Conservation (phyloP, 2,329 filamentous ascomycete species). For the Metarhizium humberi region DNA sequence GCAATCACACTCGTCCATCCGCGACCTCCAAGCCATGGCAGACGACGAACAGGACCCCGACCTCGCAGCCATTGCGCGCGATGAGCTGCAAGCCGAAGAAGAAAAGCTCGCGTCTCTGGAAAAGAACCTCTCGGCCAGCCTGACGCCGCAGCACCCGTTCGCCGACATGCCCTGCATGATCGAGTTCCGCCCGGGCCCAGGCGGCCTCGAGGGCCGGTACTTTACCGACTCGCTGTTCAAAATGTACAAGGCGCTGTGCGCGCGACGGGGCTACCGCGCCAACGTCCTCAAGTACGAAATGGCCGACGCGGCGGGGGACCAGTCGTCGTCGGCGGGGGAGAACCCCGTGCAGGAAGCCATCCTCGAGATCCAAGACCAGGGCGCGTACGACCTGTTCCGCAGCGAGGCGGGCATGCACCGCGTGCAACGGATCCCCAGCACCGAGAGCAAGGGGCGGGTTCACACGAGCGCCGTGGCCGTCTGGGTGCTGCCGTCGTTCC, state of each 20-base stretch:
- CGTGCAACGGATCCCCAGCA: slow-evolving; percentile 86
- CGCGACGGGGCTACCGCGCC: slow-evolving; percentile 54
- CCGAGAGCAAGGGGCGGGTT: slow-evolving; percentile 81
- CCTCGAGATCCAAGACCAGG: slow-evolving; percentile 67
- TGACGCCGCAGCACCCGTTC: slow-evolving; percentile 86
- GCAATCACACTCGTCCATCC: slow-evolving; percentile 38
- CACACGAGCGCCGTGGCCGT: slow-evolving; percentile 91
- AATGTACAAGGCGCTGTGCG: slow-evolving; percentile 82
- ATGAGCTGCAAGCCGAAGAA: slow-evolving; percentile 65
- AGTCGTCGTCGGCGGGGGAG: slow-evolving; percentile 48
- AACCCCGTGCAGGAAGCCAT: slow-evolving; percentile 76
- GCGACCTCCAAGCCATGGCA: slow-evolving; percentile 44
- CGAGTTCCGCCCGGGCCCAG: slow-evolving; percentile 85
- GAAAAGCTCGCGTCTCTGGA: slow-evolving; percentile 54
- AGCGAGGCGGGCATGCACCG: slow-evolving; percentile 91
- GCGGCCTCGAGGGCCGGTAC: slow-evolving; percentile 81
- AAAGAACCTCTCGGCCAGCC: slow-evolving; percentile 59
- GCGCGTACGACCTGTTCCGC: slow-evolving; percentile 73
- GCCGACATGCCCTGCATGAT: slow-evolving; percentile 81
- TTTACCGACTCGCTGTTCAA: slow-evolving; percentile 80
- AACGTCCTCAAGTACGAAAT: slow-evolving; percentile 73
- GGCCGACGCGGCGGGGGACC: slow-evolving; percentile 51
- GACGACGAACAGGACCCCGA: slow-evolving; percentile 50
- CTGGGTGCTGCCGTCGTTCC: slow-evolving; percentile 81
- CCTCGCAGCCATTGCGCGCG: slow-evolving; percentile 66